Base-by-base conservation (phyloP, 345 rosid species). In the sweet orange (Citrus sinensis) region DNA sequence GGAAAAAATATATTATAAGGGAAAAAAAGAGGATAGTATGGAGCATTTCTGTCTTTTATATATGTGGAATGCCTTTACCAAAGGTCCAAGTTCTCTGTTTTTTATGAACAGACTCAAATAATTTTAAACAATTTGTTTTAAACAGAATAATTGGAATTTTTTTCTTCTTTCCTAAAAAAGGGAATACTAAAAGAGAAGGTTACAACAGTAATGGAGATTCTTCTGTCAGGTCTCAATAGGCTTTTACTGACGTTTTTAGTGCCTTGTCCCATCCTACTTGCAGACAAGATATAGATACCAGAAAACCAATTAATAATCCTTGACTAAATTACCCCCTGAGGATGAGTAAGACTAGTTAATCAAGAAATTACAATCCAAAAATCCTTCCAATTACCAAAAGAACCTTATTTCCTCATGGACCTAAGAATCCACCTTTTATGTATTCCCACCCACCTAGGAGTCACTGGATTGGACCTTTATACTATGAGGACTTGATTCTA, bases 181-280 rank as follows among this genome's bases (percentile, higher is more conserved):
- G 63, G 67, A 82, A 80, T 75, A 67, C 61, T 49, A 79, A 74
- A 76, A 82, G 73, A 79, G 87, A 85, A 80, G 82, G 83, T 86
- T 83, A 79, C 88, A 86, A 80, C 83, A 78, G 87, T 83, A 84
- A 90, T 82, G 87, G 83, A 90, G 89, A 88, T 89, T 90, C 88
- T 89, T 90, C 83, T 87, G 91, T 80, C 90, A 84, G 85, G 84
- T 87, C 76, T 78, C 66, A 68, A 30, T 85, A 62, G 83, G 78
- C 84, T 85, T 82, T 81, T 82, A 87, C 89, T 80, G 87, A 80
- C 83, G 86, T 82, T 77, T 83, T 32, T 40, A 67, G 71, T 68
- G 82, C 68, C 80, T 75, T 82, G 87, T 84, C 90, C 86, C 86
- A 77, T 80, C 2, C 73, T 81, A 80, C 82, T 80, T 81, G 82